Base-by-base conservation (phyloP, 2,329 filamentous ascomycete species). In the Saccharata proteae region DNA sequence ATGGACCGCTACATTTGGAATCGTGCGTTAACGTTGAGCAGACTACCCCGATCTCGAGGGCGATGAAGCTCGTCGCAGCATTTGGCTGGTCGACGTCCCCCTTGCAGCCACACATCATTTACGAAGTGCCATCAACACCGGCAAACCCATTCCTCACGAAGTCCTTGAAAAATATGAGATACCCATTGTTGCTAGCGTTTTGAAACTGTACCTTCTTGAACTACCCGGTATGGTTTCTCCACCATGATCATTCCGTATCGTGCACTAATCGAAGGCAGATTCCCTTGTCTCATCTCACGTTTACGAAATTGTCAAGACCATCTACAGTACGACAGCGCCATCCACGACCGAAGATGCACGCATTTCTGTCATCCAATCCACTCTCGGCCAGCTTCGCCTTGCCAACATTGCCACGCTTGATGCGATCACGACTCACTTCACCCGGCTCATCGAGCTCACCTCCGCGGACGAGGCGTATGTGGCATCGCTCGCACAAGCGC, bases 321-420 rank as follows among this genome's bases (percentile, higher is more conserved):
- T 98, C 42, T 98, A 98, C 63, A 78, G 76, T 27, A 85, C 81
- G 10, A 78, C 84, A 9, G 69, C 80, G 27, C 34, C 34, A 5
- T 32, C 34, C 5, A 71, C 80, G 24, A 83, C 93, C 35, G 82
- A 93, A 45, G 69, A 76, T 30, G 77, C 82, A 9, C 80, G 90
- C 32, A 71, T 98, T 41, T 80, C 85, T 33, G 84, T 96, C 38
- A 72, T 98, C 19, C 90, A 98, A 57, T 93, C 90, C 46, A 96
- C 90, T 0, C 77, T 98, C 34, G 88, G 86, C 22, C 86, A 96
- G 55, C 73, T 98, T 35, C 80, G 88, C 38, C 76, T 98, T 35
- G 85, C 90, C 41, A 98, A 98, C 55, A 98, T 98, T 55, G 90
- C 90, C 28, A 96, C 90, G n/a, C 74, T 98, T 37, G 90, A 98